Evolutionary conservation across 805 yeast species (phyloP).

Genomic region (Yarrowia phangngaensis): DNA sequence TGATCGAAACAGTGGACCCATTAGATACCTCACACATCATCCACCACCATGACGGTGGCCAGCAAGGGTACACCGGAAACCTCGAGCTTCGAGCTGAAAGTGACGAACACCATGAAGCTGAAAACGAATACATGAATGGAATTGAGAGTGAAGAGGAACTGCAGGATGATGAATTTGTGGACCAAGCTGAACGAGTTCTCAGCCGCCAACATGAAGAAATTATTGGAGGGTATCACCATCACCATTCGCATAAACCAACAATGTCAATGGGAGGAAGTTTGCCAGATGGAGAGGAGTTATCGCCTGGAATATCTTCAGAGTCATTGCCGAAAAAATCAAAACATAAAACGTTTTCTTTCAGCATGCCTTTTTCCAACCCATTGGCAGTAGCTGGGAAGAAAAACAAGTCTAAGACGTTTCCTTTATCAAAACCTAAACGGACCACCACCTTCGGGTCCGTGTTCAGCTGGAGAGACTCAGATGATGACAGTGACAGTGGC

Average conservation of each 20-base stretch:
- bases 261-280: slow-evolving; percentile 10
- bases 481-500: slow-evolving; percentile 1
- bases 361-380: slow-evolving; percentile 56
- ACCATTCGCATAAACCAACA: neutral
- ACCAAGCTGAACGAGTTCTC: slow-evolving; percentile 14
- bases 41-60: slow-evolving; percentile 17
- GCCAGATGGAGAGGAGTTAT: slow-evolving; percentile 13
- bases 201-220: slow-evolving; percentile 18
- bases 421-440: too few relatives aligned
- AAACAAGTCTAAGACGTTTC: neutral
- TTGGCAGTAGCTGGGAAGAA: slow-evolving; percentile 29
- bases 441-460: slow-evolving; percentile 5
- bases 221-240: slow-evolving; percentile 4
- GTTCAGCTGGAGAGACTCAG: too few relatives aligned
- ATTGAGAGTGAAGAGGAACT: slow-evolving; percentile 15
- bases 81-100: slow-evolving; percentile 6
- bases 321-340: slow-evolving; percentile 22
- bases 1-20: too few relatives aligned
- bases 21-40: neutral
- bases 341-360: slow-evolving; percentile 40
- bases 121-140: slow-evolving; percentile 11
- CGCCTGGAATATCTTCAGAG: too few relatives aligned
- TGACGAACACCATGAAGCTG: slow-evolving; percentile 13
- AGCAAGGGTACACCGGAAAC: slow-evolving; percentile 20
- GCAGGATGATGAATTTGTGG: slow-evolving; percentile 19